Conservation (phyloP, 331 rosid species). For the Cucumis variabilis region DNA sequence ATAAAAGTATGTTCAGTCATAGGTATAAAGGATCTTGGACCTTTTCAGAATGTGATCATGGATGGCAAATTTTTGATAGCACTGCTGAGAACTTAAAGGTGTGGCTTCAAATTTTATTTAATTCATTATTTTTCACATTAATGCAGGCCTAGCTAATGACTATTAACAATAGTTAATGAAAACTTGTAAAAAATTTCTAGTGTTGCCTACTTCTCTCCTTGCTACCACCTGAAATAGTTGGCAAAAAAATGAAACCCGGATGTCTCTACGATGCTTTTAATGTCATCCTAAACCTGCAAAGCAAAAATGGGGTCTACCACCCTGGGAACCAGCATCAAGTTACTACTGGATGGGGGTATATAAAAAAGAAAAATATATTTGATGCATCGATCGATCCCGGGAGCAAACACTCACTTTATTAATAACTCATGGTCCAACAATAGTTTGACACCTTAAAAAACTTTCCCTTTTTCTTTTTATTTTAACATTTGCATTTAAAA, state of each 20-base stretch:
- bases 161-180: no score
- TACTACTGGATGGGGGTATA: constrained; percentile 78
- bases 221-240: constrained; percentile 42
- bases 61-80: constrained; percentile 82
- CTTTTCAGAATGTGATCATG: constrained; percentile 76
- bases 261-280: constrained; percentile 43
- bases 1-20: constrained; percentile 63
- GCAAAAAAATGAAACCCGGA: constrained; percentile 44
- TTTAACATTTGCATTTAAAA: no score
- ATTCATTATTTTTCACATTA: no score
- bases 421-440: no score
- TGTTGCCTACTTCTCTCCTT: constrained; percentile 44
- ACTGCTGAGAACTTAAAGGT: constrained; percentile 74
- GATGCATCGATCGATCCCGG: no score
- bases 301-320: constrained; percentile 79
- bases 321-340: constrained; percentile 78
- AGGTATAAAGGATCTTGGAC: constrained; percentile 85
- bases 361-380: no score
- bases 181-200: not conserved
- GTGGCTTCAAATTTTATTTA: no score
- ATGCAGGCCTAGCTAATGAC: no score
- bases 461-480: no score
- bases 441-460: no score
- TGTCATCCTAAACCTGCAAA: constrained; percentile 51
- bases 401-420: no score